phyloP scores from a whole-genome alignment of 768 basidiomycete genomes.

The Hysterangium stoloniferum region DNA sequence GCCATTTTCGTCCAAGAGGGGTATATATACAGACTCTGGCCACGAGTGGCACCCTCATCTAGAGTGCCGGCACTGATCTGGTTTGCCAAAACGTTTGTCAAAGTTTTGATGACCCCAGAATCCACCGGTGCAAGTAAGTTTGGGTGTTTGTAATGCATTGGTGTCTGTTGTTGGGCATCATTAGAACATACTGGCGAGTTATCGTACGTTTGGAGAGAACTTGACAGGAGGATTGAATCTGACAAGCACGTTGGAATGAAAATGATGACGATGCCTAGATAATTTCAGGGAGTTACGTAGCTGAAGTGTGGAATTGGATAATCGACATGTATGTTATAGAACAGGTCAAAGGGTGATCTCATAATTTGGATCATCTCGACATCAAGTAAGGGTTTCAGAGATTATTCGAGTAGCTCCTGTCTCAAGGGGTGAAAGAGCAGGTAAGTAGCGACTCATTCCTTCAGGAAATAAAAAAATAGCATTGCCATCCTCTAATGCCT shows the following conservation, averaged over 20 bases:
- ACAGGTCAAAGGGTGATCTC: constrained; percentile 68
- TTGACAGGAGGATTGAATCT: constrained; percentile 67
- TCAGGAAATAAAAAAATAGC: constrained; percentile 83
- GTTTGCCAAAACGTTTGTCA: constrained; percentile 57
- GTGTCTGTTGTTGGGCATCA: not conserved
- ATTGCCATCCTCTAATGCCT: constrained; percentile 73
- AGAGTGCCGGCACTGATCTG: constrained; percentile 71
- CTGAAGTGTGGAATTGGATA: no score
- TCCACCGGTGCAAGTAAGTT: constrained; percentile 64
- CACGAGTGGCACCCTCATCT: constrained; percentile 73
- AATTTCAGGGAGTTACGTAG: no score
- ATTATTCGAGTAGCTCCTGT: constrained; percentile 83
- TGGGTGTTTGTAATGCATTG: constrained; percentile 46
- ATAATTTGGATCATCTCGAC: constrained; percentile 60
- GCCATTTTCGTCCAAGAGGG: constrained; percentile 79
- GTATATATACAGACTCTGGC: constrained; percentile 78
- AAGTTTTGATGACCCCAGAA: constrained; percentile 46
- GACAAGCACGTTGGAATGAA: constrained; percentile 81
- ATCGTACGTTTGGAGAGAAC: constrained; percentile 54
- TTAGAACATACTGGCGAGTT: not conserved
- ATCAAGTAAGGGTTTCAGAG: constrained; percentile 66
- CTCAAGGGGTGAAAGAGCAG: constrained; percentile 80
- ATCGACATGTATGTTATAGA: constrained; percentile 76
- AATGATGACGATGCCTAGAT: constrained; percentile 75
- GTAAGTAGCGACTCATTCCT: constrained; percentile 79